Conservation (phyloP, 225 moss, liverwort and hornwort genomes). For the Sphagnum tenellum region DNA sequence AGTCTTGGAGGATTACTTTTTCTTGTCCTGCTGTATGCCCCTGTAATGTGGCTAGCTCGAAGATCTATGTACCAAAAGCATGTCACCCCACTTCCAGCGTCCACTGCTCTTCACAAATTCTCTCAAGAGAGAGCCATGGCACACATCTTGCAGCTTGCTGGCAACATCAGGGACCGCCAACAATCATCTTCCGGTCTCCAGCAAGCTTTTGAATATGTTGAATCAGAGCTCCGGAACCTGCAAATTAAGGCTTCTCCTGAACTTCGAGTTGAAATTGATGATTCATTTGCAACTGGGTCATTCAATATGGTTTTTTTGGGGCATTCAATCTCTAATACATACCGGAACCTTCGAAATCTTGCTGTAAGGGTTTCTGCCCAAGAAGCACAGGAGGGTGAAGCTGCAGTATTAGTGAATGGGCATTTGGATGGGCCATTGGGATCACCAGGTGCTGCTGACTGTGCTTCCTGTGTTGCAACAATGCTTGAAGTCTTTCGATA, state of each 20-base stretch:
- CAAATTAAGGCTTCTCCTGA: slow-evolving; percentile 54
- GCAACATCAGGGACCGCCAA: slow-evolving; percentile 58
- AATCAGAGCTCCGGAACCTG: slow-evolving; percentile 36
- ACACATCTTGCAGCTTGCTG: slow-evolving; percentile 64
- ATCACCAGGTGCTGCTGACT: slow-evolving; percentile 90
- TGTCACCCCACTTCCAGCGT: slow-evolving; percentile 52
- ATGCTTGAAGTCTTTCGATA: slow-evolving; percentile 85
- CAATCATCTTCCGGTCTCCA: slow-evolving; percentile 56
- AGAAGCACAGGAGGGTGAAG: slow-evolving; percentile 50
- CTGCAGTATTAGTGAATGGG: slow-evolving; percentile 77
- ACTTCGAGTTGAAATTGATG: slow-evolving; percentile 71
- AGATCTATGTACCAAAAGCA: slow-evolving; percentile 80
- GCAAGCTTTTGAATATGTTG: slow-evolving; percentile 53
- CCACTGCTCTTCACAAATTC: slow-evolving; percentile 58
- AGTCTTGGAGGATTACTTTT: slow-evolving; percentile 53
- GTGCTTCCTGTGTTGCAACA: slow-evolving; percentile 91
- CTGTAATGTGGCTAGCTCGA: slow-evolving; percentile 49
- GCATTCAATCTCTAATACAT: slow-evolving; percentile 60
- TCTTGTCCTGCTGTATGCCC: slow-evolving; percentile 38
- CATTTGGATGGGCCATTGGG: slow-evolving; percentile 85
- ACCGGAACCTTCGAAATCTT: slow-evolving; percentile 73
- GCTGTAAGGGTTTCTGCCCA: slow-evolving; percentile 67
- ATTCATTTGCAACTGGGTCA: slow-evolving; percentile 67
- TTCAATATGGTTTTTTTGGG: slow-evolving; percentile 66
- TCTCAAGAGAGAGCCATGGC: slow-evolving; percentile 90